Evolutionary conservation across 2,329 filamentous ascomycete genomes (phyloP), one percentile per base, ranked within the genome.

Genomic region (Curvularia lunata): DNA sequence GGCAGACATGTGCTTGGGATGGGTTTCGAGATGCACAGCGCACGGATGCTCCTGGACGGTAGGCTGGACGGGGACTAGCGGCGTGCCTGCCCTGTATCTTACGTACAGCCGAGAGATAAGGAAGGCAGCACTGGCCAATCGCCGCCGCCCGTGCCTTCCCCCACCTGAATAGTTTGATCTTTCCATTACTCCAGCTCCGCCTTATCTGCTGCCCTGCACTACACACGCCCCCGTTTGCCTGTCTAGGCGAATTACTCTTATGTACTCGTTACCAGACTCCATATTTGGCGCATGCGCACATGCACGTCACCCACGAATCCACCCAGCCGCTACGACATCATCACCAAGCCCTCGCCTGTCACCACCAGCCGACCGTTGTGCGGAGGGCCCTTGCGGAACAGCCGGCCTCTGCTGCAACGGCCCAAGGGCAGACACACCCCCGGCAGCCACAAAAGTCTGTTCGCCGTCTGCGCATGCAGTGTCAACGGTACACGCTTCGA

Each of bases 191-290:
- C 55, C 46, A 58, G 51, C 58, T 64, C 48, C 52, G 54, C 50
- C 67, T 68, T 70, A 65, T 59, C 63, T 63, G 43, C 46, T 38
- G 37, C 34, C 45, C 21, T 43, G 54, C 47, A 54, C 54, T 52
- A 54, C 45, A 43, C 54, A 48, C 25, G 42, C 45, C 30, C 30
- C 48, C 34, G 54, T 43, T 43, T 56, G 47, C 46, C 49, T 53
- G 50, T 57, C 45, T 46, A 23, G 30, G 45, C 37, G 70, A 72
- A 61, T 74, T 75, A 65, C 71, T 75, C 62, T 75, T 75, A 75
- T 71, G 72, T 74, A 74, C 70, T 66, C 65, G 58, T 65, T 70
- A 68, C 62, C 62, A 49, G 52, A 50, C 48, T 54, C 41, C 54
- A 61, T 48, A 54, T 58, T 46, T 49, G 43, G 37, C 37, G 45